These are phyloP conservation scores for Saururus chinensis DNA, from an alignment of 164 flowering plant genomes.

Conservation along the genomic window DNA sequence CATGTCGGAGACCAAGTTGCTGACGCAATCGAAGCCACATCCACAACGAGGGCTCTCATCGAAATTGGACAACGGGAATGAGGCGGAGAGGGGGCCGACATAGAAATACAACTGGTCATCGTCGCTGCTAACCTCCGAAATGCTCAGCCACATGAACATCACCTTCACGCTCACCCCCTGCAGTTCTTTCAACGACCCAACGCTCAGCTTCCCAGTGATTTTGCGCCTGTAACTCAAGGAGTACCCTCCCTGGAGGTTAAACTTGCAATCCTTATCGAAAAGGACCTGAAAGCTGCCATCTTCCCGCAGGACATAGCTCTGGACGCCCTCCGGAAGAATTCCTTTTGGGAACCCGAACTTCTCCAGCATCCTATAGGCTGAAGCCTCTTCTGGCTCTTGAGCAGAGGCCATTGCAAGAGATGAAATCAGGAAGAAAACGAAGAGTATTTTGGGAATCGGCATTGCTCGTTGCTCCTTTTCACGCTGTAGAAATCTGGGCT, in stretches of 20 bases:
- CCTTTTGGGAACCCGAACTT: constrained; percentile 25
- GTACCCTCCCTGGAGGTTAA: constrained; percentile 18
- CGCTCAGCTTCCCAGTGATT: constrained; percentile 13
- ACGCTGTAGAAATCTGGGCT: too few relatives aligned
- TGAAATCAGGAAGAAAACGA: not conserved
- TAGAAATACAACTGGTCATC: constrained; percentile 12
- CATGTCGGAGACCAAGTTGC: not conserved
- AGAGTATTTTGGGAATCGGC: not conserved
- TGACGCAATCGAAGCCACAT: constrained; percentile 1
- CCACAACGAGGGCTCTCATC: constrained; percentile 18
- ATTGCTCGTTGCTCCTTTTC: too few relatives aligned
- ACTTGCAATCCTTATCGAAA: constrained; percentile 15
- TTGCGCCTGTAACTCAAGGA: constrained; percentile 15
- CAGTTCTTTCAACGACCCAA: constrained; percentile 20
- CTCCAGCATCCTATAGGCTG: constrained; percentile 23
- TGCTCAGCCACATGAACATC: constrained; percentile 18
- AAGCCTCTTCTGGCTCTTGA: not conserved
- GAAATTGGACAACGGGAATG: constrained; percentile 20
- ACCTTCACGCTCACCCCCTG: constrained; percentile 24
- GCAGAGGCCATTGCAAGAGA: not conserved
- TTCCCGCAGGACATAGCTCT: constrained; percentile 14
- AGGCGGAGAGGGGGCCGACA: constrained; percentile 18
- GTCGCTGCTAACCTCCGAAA: constrained; percentile 12
- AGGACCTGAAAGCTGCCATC: constrained; percentile 20
- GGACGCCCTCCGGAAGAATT: constrained; percentile 22